A percentile compares a stretch with the other conserved stretches of the same genome.
Conservation (phyloP, 208 protist genomes). For the Leishmania amazonensis region DNA sequence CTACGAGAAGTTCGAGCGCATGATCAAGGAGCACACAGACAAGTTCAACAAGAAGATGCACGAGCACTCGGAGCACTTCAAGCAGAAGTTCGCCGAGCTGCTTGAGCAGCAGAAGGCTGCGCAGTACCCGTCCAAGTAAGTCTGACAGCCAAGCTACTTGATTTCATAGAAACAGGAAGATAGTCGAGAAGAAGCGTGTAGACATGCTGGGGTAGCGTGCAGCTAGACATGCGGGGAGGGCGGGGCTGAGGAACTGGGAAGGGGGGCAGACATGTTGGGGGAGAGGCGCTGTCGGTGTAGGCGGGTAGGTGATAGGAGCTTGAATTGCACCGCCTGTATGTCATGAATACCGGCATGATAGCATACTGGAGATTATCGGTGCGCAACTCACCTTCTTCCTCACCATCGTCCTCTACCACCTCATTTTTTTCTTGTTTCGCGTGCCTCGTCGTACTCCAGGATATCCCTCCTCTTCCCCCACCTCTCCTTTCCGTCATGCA, state of each 20-base stretch:
- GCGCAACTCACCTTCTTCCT: neutral
- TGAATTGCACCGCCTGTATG: neutral
- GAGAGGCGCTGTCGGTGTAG: neutral
- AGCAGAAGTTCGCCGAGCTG: constrained; percentile 89
- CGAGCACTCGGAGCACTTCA: constrained; percentile 93
- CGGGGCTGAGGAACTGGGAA: neutral
- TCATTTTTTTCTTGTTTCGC: neutral
- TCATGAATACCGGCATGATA: neutral
- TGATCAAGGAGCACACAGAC: constrained; percentile 93
- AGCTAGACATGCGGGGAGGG: neutral
- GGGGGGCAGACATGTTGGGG: neutral
- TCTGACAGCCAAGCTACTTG: neutral
- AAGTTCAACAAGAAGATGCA: constrained; percentile 95
- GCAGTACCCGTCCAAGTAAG: constrained; percentile 89
- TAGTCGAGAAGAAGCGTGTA: neutral
- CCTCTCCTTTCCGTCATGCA: neutral
- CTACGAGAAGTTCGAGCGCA: constrained; percentile 93
- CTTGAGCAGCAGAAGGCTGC: constrained; percentile 93
- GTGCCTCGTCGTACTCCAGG: neutral
- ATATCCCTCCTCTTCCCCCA: neutral
- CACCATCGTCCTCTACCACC: neutral
- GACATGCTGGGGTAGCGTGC: neutral
- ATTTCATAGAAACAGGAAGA: neutral
- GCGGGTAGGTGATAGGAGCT: neutral
- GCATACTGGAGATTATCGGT: neutral